Base-by-base conservation (phyloP, 257 asterid species). In the Solanum medicagineum region DNA sequence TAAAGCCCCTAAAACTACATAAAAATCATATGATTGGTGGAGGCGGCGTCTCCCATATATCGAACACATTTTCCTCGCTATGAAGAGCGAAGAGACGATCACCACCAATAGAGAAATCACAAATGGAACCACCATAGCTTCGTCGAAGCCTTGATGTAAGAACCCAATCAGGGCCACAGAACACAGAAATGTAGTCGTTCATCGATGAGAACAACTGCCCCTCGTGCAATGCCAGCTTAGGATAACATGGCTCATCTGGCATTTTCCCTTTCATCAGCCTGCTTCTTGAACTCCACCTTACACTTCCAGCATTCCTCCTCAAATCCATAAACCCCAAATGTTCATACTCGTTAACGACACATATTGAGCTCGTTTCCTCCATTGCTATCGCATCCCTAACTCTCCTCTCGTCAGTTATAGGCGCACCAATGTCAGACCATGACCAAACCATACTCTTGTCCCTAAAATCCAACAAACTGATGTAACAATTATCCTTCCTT, bases 241-340 rank as follows among this genome's bases (percentile, higher is more conserved):
- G 99, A 42, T 91, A 95, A 81, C 99, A 95, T 1, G 98, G 94
- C 85, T 95, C 99, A 26, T 95, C 99, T 0, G 94, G 91, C 99
- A 95, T 93, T 84, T 91, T 92, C 59, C 98, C 95, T 49, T 95
- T 94, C 98, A 93, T 94, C 69, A 94, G 55, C 87, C 95, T 81
- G 47, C 99, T 95, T 84, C 99, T 93, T 2, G 99, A 95, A 80
- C 99, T 94, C 99, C 99, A 95, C 87, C 98, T 87, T 7, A 94
- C 90, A n/a, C 81, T 82, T 70, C 98, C 97, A 4, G 81, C 89
- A 1, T 84, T 45, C n/a, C 92, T 89, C 82, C 98, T 93, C 90
- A 93, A 84, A 86, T 95, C 99, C 97, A 95, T 92, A 24, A 94
- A 95, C 83, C 99, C 99, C 57, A 95, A 86, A 88, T 95, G 97